Conservation (phyloP, 805 yeast species). For the Wickerhamiella occidentalis region DNA sequence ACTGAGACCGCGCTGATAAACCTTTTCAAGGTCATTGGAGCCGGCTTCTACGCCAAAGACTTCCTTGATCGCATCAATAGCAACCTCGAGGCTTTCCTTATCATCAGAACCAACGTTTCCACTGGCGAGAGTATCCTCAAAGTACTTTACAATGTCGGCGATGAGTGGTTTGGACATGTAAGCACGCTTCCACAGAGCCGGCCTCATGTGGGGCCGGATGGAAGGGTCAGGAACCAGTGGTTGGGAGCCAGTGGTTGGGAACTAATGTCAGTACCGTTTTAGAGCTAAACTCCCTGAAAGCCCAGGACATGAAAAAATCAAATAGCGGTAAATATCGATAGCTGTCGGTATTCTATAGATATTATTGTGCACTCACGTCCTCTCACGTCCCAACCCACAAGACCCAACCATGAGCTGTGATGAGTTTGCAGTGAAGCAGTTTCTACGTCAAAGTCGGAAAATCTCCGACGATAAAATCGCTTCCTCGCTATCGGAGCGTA, state of each 20-base stretch:
- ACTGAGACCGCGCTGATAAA: slow-evolving; percentile 15
- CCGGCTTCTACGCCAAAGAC: slow-evolving; percentile 54
- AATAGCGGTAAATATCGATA: too few relatives aligned
- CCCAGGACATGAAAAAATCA: too few relatives aligned
- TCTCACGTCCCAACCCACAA: too few relatives aligned
- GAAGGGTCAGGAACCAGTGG: too few relatives aligned
- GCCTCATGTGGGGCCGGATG: too few relatives aligned
- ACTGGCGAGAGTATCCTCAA: slow-evolving; percentile 44
- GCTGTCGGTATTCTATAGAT: too few relatives aligned
- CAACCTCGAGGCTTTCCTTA: slow-evolving; percentile 82
- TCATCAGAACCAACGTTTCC: slow-evolving; percentile 66
- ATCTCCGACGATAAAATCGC: slow-evolving; percentile 3
- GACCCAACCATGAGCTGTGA: slow-evolving; percentile 4
- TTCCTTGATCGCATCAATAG: slow-evolving; percentile 83
- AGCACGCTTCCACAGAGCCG: background rate
- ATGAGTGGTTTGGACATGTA: slow-evolving; percentile 34
- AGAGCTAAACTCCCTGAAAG: too few relatives aligned
- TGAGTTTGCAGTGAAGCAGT: slow-evolving; percentile 4
- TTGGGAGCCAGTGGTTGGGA: too few relatives aligned
- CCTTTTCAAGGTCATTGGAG: slow-evolving; percentile 24
- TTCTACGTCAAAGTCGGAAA: slow-evolving; percentile 5
- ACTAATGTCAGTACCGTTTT: too few relatives aligned
- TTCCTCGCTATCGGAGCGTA: background rate
- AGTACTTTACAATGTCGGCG: slow-evolving; percentile 58
- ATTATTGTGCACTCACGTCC: too few relatives aligned